Evolutionary conservation across 306 rosid species (phyloP).

Genomic region (Vachellia collinsii): DNA sequence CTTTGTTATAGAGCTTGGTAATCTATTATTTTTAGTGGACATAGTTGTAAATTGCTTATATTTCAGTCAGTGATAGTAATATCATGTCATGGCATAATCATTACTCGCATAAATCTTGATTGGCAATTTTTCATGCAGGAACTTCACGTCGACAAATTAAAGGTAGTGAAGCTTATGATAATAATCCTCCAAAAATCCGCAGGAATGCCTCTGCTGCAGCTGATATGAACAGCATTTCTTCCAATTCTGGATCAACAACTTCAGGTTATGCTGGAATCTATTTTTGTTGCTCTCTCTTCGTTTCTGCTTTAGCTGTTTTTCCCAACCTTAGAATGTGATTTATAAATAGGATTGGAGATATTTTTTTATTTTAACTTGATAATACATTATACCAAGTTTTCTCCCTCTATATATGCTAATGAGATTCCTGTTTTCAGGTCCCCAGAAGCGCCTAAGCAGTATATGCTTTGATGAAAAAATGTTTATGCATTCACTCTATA

Average conservation of each 20-base stretch:
- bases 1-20: neutral
- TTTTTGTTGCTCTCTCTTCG: neutral
- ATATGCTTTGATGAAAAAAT: constrained; percentile 74
- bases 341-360: neutral
- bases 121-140: constrained; percentile 36
- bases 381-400: neutral
- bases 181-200: constrained; percentile 42
- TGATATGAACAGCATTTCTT: constrained; percentile 51
- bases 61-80: neutral
- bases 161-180: constrained; percentile 44
- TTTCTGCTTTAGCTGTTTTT: constrained; percentile 7
- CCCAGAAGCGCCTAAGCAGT: constrained; percentile 50
- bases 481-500: constrained; percentile 67
- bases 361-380: neutral
- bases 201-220: constrained; percentile 59
- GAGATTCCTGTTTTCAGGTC: constrained; percentile 45
- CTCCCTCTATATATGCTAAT: constrained; percentile 13
- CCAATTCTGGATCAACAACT: constrained; percentile 43
- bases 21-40: constrained; percentile 4
- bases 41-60: neutral
- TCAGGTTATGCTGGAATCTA: constrained; percentile 48
- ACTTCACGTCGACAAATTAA: constrained; percentile 44
- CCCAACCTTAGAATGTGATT: neutral
- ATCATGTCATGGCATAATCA: constrained; percentile 6
- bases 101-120: neutral